A percentile compares a stretch with the other conserved stretches of the same genome.
These are phyloP conservation scores for Cubamyces sp. DNA, from an alignment of 768 basidiomycete genomes.

Conservation along the genomic window DNA sequence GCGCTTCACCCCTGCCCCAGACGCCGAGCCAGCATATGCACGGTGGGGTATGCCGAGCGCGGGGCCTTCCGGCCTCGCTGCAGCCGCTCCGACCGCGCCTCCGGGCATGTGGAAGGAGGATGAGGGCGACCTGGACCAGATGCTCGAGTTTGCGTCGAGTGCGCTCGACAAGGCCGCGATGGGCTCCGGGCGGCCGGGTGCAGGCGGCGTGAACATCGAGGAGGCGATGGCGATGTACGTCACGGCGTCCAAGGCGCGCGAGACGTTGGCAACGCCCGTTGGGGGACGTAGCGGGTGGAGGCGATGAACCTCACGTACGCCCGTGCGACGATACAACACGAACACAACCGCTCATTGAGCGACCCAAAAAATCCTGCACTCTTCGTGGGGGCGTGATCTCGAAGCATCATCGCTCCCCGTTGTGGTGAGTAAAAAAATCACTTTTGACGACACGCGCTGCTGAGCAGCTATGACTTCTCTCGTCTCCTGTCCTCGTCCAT, in stretches of 20 bases:
- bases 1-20: slow-evolving; percentile 2
- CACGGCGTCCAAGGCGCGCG: slow-evolving; percentile 24
- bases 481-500: neutral
- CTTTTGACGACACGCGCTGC: slow-evolving; percentile 13
- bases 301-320: slow-evolving; percentile 4
- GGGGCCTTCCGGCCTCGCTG: neutral
- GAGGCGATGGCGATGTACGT: slow-evolving; percentile 25
- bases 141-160: slow-evolving; percentile 18
- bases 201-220: slow-evolving; percentile 7
- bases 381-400: too few species aligned
- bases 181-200: neutral
- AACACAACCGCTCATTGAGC: too few species aligned
- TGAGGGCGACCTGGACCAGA: slow-evolving; percentile 11
- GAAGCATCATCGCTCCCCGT: neutral
- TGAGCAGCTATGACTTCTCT: slow-evolving; percentile 10
- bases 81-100: neutral
- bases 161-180: slow-evolving; percentile 10
- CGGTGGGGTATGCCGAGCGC: slow-evolving; percentile 6
- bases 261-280: slow-evolving; percentile 23
- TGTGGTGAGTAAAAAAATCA: slow-evolving; percentile 6
- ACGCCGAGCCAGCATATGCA: slow-evolving; percentile 7
- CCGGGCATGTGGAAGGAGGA: slow-evolving; percentile 20
- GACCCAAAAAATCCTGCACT: too few species aligned
- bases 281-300: slow-evolving; percentile 16
- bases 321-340: neutral